A percentile compares a stretch with the other conserved stretches of the same genome.
Evolutionary conservation across 108 stramenopile genomes (phyloP).

Genomic region (Chaetoceros muelleri): DNA sequence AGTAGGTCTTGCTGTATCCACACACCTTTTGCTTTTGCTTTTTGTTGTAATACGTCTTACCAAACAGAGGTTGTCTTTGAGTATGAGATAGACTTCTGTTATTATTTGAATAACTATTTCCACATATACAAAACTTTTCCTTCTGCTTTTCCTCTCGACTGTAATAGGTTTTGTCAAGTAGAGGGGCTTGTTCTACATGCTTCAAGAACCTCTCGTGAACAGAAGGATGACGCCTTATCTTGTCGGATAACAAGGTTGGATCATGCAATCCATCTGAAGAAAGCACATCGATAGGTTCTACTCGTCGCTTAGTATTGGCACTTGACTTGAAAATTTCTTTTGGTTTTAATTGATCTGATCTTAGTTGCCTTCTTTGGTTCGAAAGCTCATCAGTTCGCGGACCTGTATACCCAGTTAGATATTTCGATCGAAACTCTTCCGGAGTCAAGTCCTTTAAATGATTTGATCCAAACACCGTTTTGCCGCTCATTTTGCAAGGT

Average conservation of each 20-base stretch:
- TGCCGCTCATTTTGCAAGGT: slow-evolving; percentile 64
- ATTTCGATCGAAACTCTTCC: slow-evolving; percentile 62
- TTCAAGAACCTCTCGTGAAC: slow-evolving; percentile 26
- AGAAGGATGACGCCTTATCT: slow-evolving; percentile 19
- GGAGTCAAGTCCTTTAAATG: slow-evolving; percentile 62
- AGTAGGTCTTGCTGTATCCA: not conserved
- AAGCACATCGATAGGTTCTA: not conserved
- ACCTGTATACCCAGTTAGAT: slow-evolving; percentile 65
- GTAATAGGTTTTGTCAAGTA: not conserved
- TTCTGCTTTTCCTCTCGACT: not conserved
- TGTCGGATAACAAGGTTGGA: slow-evolving; percentile 1
- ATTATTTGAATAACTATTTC: not conserved
- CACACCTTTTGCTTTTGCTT: not conserved
- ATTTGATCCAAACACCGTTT: slow-evolving; percentile 71
- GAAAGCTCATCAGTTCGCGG: slow-evolving; percentile 30
- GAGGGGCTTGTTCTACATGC: slow-evolving; percentile 1
- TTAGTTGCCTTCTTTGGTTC: not conserved
- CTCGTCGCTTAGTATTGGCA: slow-evolving; percentile 1
- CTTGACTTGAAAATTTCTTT: not conserved
- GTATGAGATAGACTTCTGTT: not conserved
- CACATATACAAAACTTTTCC: not conserved
- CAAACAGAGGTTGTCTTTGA: not conserved
- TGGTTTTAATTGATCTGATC: not conserved
- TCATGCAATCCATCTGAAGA: slow-evolving; percentile 3
- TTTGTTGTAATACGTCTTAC: not conserved